Evolutionary conservation across 2,329 filamentous ascomycete species (phyloP), one percentile per base, ranked within the genome.

Genomic region (Basipetospora sp.): DNA sequence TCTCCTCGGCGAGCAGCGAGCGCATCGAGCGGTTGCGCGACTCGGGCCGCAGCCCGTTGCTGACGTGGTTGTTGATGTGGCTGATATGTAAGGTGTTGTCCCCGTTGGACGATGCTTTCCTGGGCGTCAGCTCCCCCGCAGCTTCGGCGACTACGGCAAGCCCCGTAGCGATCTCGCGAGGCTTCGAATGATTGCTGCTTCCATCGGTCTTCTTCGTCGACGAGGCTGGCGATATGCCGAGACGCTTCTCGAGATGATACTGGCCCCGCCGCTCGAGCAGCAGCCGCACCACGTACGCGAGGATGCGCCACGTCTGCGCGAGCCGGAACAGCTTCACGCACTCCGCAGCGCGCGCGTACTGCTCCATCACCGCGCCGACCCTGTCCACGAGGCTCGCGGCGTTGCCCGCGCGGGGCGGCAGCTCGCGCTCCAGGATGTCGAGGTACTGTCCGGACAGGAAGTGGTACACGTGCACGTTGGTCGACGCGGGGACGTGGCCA

Each of bases 271-370:
- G 61, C 13, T 56, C 57, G 2, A 79, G 58, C 1, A 79, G 57
- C 10, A 75, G 52, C 15, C 59, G 55, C 45, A 74, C 65, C 8
- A 67, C 67, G 47, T 70, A 76, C 1, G 67, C 65, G 15, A 79
- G 49, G 10, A 77, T 62, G 20, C 72, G 66, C 74, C 74, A 79
- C 1, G 72, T 75, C 48, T 79, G 74, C 4, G 74, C 71, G 1
- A 79, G 59, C 1, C 74, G 64, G 48, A 71, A 78, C 34, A 71
- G 59, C 22, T 64, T 65, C 15, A 68, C 65, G 3, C 55, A 57
- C 44, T 77, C 71, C 2, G 74, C 70, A n/a, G 69, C 65, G 17
- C 54, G 57, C 3, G 72, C 73, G 46, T 69, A 79, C 26, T 64
- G 57, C 43, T 75, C 68, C 42, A 77, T 56, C 8, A 75, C 72